A percentile compares a stretch with the other conserved stretches of the same genome.
These are phyloP conservation scores for Mucor plumbeus DNA, from an alignment of 371 early-diverging fungal species.

Conservation along the genomic window DNA sequence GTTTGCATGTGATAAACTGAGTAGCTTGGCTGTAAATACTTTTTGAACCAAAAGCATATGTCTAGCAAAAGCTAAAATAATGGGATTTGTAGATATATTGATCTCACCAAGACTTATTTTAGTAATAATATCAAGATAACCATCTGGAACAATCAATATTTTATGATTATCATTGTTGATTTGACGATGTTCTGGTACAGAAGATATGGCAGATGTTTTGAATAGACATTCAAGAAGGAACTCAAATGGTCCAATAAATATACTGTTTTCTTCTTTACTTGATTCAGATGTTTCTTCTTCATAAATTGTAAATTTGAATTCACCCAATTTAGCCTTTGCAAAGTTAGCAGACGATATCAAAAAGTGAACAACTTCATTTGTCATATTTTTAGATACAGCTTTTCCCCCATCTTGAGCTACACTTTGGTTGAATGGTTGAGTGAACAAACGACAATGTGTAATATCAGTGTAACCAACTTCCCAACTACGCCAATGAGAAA, in stretches of 20 bases:
- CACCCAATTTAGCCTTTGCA: constrained; percentile 36
- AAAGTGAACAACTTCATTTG: constrained; percentile 37
- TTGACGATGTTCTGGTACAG: constrained; percentile 6
- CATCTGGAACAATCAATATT: constrained; percentile 28
- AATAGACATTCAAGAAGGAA: constrained; percentile 42
- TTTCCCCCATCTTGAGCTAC: not conserved
- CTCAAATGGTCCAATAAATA: constrained; percentile 35
- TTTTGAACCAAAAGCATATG: constrained; percentile 77
- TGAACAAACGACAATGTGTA: constrained; percentile 55
- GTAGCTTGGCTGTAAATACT: constrained; percentile 64
- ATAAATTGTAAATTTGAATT: constrained; percentile 50
- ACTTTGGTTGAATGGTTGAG: constrained; percentile 53
- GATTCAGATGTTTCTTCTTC: constrained; percentile 47
- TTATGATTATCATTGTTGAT: constrained; percentile 18
- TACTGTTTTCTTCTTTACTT: constrained; percentile 46
- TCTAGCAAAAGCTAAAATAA: constrained; percentile 72
- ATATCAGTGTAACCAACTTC: constrained; percentile 60
- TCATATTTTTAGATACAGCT: constrained; percentile 14
- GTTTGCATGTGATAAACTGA: constrained; percentile 37
- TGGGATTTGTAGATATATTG: constrained; percentile 62
- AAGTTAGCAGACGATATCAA: constrained; percentile 44
- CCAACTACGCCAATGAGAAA: constrained; percentile 73
- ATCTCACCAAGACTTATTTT: constrained; percentile 56
- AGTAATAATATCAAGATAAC: constrained; percentile 58
- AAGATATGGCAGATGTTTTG: constrained; percentile 33